Conservation (phyloP, 805 yeast genomes). For the Spathaspora arborariae region DNA sequence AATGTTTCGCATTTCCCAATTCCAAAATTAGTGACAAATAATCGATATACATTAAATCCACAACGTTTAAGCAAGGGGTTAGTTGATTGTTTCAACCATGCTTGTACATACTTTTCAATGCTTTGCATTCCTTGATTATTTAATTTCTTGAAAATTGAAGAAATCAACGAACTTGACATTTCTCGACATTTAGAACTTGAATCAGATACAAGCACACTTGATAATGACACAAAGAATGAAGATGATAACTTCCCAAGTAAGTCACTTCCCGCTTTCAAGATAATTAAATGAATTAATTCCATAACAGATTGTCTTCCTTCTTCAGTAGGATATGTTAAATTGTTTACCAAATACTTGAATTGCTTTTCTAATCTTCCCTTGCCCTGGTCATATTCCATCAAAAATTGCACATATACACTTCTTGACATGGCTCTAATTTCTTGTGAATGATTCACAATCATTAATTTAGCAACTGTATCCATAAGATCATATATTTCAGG, state of each 20-base stretch:
- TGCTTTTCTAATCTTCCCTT: slow-evolving; percentile 79
- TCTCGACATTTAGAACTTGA: slow-evolving; percentile 77
- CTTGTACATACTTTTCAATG: slow-evolving; percentile 40
- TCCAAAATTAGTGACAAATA: slow-evolving; percentile 52
- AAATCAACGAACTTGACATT: slow-evolving; percentile 65
- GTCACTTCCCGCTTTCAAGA: slow-evolving; percentile 60
- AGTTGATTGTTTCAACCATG: slow-evolving; percentile 62
- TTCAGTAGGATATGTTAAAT: slow-evolving; percentile 79
- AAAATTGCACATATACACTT: slow-evolving; percentile 74
- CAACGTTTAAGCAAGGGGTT: slow-evolving; percentile 59
- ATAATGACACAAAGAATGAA: slow-evolving; percentile 79
- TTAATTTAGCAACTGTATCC: slow-evolving; percentile 73
- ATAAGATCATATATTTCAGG: slow-evolving; percentile 90
- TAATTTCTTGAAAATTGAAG: slow-evolving; percentile 50
- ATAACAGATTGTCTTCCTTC: slow-evolving; percentile 86
- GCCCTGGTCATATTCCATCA: slow-evolving; percentile 95
- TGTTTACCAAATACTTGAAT: slow-evolving; percentile 73
- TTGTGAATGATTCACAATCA: slow-evolving; percentile 85
- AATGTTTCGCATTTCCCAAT: slow-evolving; percentile 33
- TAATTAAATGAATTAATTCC: slow-evolving; percentile 74
- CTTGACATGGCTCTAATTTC: slow-evolving; percentile 84
- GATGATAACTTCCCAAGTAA: slow-evolving; percentile 58
- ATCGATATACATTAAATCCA: slow-evolving; percentile 68
- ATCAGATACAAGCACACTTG: slow-evolving; percentile 75
- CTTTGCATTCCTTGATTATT: slow-evolving; percentile 17